Evolutionary conservation across 2,329 filamentous ascomycete species (phyloP).

Genomic region (Lasiodiplodia theobromae): DNA sequence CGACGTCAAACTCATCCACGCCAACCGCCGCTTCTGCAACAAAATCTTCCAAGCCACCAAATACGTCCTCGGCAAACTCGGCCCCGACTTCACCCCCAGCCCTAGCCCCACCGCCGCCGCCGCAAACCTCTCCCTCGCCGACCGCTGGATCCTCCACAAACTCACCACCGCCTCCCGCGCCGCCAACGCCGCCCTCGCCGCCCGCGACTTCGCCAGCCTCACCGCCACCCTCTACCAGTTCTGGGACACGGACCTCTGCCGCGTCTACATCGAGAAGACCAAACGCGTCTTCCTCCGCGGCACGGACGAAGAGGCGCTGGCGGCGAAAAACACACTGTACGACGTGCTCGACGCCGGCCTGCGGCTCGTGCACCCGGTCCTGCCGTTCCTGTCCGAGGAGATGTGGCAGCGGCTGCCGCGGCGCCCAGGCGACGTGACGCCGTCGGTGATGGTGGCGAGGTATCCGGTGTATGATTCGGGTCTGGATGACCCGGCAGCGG

Average conservation of each 20-base stretch:
- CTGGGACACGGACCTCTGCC: slow-evolving; percentile 80
- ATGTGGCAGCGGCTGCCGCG: slow-evolving; percentile 79
- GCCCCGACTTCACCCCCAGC: slow-evolving; percentile 68
- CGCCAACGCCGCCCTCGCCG: slow-evolving; percentile 70
- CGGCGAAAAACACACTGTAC: slow-evolving; percentile 81
- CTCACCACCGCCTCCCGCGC: slow-evolving; percentile 74
- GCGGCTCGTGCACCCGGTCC: slow-evolving; percentile 60
- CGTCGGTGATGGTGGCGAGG: slow-evolving; percentile 74
- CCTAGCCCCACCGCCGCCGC: slow-evolving; percentile 38
- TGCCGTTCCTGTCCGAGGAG: slow-evolving; percentile 51
- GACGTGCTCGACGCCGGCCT: slow-evolving; percentile 78
- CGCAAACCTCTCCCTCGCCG: slow-evolving; percentile 64
- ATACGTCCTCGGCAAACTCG: slow-evolving; percentile 83
- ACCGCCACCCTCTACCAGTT: slow-evolving; percentile 78
- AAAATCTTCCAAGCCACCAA: slow-evolving; percentile 98
- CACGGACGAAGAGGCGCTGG: slow-evolving; percentile 75
- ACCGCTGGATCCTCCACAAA: slow-evolving; percentile 79
- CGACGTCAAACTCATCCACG: slow-evolving; percentile 91
- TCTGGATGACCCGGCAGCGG: slow-evolving; percentile 72
- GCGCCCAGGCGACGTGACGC: slow-evolving; percentile 71
- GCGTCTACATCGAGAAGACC: slow-evolving; percentile 85
- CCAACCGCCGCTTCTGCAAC: slow-evolving; percentile 95
- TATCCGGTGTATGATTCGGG: slow-evolving; percentile 71
- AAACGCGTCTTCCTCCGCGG: slow-evolving; percentile 82
- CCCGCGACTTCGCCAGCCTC: slow-evolving; percentile 75